These are phyloP conservation scores for Basidioascus undulatus DNA, from an alignment of 768 basidiomycete species.

Conservation along the genomic window DNA sequence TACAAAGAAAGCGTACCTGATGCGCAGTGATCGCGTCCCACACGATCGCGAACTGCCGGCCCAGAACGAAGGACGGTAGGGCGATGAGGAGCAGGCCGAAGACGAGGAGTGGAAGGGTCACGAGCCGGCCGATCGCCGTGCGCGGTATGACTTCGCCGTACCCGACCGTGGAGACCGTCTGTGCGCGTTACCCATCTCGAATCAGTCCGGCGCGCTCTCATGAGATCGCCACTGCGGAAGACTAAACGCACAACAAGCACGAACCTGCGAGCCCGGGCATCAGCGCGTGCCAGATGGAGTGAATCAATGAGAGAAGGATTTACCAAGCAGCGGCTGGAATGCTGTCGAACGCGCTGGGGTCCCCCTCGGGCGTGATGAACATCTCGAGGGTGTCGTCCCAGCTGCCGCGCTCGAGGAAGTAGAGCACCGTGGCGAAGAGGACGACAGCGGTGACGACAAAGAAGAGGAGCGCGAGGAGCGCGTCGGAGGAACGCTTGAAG, in stretches of 20 bases:
- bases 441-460: conserved; percentile 71
- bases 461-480: conserved; percentile 61
- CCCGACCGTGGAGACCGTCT: too few species aligned
- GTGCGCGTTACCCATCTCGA: too few species aligned
- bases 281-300: neutral
- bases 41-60: conserved; percentile 68
- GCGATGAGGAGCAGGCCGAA: conserved; percentile 76
- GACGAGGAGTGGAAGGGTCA: conserved; percentile 64
- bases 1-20: neutral
- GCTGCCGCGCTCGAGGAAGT: conserved; percentile 70
- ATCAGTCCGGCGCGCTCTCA: too few species aligned
- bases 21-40: conserved; percentile 48
- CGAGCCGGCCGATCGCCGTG: conserved; percentile 59
- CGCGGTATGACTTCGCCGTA: conserved; percentile 81
- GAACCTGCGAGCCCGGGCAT: conserved; percentile 26
- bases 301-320: conserved; percentile 16
- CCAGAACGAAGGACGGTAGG: conserved; percentile 69
- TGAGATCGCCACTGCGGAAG: too few species aligned
- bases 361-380: conserved; percentile 67
- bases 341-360: conserved; percentile 52
- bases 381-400: conserved; percentile 62
- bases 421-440: conserved; percentile 70
- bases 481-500: conserved; percentile 62
- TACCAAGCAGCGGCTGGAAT: conserved; percentile 61
- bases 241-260: conserved; percentile 54